Conservation (phyloP, 208 protist genomes). For the Lotmaria passim region DNA sequence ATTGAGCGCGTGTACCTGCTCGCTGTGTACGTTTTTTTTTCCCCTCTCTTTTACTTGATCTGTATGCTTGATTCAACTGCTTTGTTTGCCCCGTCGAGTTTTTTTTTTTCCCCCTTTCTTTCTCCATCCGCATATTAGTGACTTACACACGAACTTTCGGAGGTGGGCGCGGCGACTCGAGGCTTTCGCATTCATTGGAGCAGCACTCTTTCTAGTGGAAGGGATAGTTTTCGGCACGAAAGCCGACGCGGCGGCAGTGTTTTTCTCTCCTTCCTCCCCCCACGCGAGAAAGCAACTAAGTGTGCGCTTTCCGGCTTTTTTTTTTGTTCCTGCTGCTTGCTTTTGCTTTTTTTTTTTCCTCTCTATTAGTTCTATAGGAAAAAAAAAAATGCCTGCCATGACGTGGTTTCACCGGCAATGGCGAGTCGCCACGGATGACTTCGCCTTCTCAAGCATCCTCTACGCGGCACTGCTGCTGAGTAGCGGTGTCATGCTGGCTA, state of each 20-base stretch:
- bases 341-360: background rate
- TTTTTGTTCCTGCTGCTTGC: background rate
- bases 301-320: slow-evolving; percentile 2
- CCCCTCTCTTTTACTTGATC: background rate
- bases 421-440: slow-evolving; percentile 79
- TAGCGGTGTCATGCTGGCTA: slow-evolving; percentile 26
- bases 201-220: no score
- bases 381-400: slow-evolving; percentile 86
- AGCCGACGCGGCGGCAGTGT: no score
- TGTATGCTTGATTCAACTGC: background rate
- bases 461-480: slow-evolving; percentile 42
- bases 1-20: background rate
- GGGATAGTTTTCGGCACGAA: no score
- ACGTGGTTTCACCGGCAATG: slow-evolving; percentile 76
- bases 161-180: no score
- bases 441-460: slow-evolving; percentile 63
- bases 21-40: background rate
- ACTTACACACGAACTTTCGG: no score
- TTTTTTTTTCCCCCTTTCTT: no score
- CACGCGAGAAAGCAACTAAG: no score
- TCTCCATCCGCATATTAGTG: no score
- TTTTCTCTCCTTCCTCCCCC: no score
- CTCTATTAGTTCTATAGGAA: no score
- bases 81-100: background rate
- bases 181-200: no score